A percentile compares a stretch with the other conserved stretches of the same genome.
Evolutionary conservation across 495 filamentous ascomycete species (phyloP).

Genomic region (Hyaloscypha bicolor): DNA sequence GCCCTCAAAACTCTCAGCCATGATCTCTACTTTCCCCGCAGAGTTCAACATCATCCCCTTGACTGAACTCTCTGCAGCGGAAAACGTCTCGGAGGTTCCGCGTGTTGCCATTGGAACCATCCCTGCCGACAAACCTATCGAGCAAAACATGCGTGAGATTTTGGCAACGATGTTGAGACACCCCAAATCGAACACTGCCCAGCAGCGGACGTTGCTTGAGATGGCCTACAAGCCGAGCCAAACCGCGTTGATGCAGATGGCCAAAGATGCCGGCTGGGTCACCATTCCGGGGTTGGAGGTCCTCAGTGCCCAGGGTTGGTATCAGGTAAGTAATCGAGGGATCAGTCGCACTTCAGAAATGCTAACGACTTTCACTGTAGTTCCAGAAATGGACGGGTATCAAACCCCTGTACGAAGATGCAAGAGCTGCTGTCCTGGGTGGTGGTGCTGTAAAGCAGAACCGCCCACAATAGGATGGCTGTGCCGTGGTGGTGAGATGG

Average conservation of each 20-base stretch:
- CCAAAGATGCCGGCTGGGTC: slow-evolving; percentile 79
- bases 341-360: not conserved
- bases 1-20: slow-evolving; percentile 62
- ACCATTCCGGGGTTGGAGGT: slow-evolving; percentile 89
- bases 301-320: slow-evolving; percentile 84
- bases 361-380: slow-evolving; percentile 37
- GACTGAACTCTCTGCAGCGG: slow-evolving; percentile 50
- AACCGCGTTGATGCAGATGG: slow-evolving; percentile 85
- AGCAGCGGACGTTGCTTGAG: slow-evolving; percentile 72
- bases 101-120: slow-evolving; percentile 85
- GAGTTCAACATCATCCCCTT: slow-evolving; percentile 74
- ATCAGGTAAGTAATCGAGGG: slow-evolving; percentile 51
- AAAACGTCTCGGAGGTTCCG: slow-evolving; percentile 54
- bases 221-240: slow-evolving; percentile 94
- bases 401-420: slow-evolving; percentile 66
- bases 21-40: slow-evolving; percentile 72
- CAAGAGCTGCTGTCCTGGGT: slow-evolving; percentile 54
- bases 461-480: not conserved
- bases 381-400: slow-evolving; percentile 82
- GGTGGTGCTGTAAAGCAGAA: slow-evolving; percentile 4
- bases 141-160: slow-evolving; percentile 66
- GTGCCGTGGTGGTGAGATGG: not conserved
- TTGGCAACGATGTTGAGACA: slow-evolving; percentile 65
- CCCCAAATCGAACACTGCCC: slow-evolving; percentile 41
- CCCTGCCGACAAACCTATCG: slow-evolving; percentile 85